Conservation (phyloP, 2,329 filamentous ascomycete species). For the Didymosphaeria variabile region DNA sequence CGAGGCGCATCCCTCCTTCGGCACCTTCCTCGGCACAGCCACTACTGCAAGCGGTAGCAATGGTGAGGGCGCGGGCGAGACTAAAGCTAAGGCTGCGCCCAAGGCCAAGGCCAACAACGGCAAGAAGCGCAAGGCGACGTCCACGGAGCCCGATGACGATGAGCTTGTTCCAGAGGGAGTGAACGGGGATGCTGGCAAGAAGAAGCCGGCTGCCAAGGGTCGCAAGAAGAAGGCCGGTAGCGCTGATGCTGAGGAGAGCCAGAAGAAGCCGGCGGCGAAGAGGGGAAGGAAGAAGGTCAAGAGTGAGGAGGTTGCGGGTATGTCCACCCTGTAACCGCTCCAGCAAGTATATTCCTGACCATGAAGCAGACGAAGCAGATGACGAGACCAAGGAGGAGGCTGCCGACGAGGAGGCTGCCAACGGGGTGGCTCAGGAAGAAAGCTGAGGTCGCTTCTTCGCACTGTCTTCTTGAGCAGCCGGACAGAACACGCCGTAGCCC, state of each 20-base stretch:
- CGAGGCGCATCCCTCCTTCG: constrained; percentile 36
- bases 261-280: constrained; percentile 26
- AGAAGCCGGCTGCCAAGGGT: constrained; percentile 20
- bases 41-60: neutral
- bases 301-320: constrained; percentile 22
- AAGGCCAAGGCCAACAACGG: constrained; percentile 18
- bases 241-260: neutral
- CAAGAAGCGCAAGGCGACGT: constrained; percentile 38
- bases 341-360: neutral
- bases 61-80: constrained; percentile 4
- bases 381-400: neutral
- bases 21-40: constrained; percentile 27
- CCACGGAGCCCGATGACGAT: constrained; percentile 15
- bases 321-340: neutral
- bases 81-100: constrained; percentile 12
- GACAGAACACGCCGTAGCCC: too few relatives aligned
- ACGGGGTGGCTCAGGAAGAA: neutral
- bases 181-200: constrained; percentile 20
- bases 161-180: constrained; percentile 13
- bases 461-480: neutral
- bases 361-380: neutral
- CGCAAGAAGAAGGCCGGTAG: constrained; percentile 18
- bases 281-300: constrained; percentile 32
- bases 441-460: neutral
- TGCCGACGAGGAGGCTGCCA: neutral